Conservation (phyloP, 164 flowering plant species). For the Sedum album region DNA sequence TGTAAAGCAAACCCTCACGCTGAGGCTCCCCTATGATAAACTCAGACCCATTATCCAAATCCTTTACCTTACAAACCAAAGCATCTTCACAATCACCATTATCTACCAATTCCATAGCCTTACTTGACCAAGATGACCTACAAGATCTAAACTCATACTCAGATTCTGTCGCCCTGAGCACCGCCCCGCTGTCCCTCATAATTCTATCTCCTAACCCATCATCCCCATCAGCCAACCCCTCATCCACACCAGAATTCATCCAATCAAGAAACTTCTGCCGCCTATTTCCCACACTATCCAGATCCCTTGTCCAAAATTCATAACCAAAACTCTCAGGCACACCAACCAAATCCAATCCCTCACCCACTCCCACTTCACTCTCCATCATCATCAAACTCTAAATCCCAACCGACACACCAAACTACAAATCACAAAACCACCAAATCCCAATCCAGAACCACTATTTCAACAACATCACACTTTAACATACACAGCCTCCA, state of each 20-base stretch:
- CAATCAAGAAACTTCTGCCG: constrained; percentile 43
- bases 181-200: constrained; percentile 34
- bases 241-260: constrained; percentile 45
- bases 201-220: constrained; percentile 23
- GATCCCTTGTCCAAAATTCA: constrained; percentile 48
- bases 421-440: neutral
- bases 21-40: constrained; percentile 23
- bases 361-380: neutral
- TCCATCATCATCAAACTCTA: neutral
- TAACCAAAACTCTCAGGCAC: constrained; percentile 17
- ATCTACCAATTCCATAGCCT: constrained; percentile 10
- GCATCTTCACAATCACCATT: constrained; percentile 19
- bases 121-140: constrained; percentile 27
- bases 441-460: neutral
- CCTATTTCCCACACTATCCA: constrained; percentile 47
- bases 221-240: constrained; percentile 14
- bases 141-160: constrained; percentile 28
- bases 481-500: neutral
- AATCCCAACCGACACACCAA: neutral
- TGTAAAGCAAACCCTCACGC: constrained; percentile 22
- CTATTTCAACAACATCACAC: neutral
- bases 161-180: constrained; percentile 25
- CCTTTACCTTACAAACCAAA: constrained; percentile 19
- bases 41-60: constrained; percentile 33
- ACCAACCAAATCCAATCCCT: neutral